phyloP scores from a whole-genome alignment of 2,329 filamentous ascomycete genomes.

The Colletotrichum gigasporum region DNA sequence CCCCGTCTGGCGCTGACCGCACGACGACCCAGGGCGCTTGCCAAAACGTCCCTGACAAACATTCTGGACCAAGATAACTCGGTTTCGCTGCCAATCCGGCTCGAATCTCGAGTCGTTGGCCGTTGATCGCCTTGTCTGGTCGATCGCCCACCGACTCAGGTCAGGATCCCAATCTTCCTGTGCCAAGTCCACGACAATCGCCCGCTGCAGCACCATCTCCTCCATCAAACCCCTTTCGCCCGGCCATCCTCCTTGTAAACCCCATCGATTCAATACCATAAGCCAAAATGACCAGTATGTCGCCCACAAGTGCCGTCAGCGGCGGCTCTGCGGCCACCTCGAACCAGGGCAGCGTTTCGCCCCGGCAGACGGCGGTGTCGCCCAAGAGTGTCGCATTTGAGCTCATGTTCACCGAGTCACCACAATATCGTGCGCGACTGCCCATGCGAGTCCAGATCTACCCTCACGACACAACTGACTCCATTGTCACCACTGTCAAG shows the following conservation, averaged over 20 bases:
- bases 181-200: constrained; percentile 25
- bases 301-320: constrained; percentile 49
- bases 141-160: constrained; percentile 10
- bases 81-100: not conserved
- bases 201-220: constrained; percentile 29
- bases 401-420: constrained; percentile 74
- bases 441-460: constrained; percentile 93
- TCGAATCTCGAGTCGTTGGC: constrained; percentile 31
- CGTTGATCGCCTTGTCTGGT: constrained; percentile 36
- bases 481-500: constrained; percentile 97
- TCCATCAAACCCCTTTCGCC: constrained; percentile 31
- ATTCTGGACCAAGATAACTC: not conserved
- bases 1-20: constrained; percentile 29
- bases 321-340: constrained; percentile 47
- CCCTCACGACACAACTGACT: constrained; percentile 95
- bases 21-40: constrained; percentile 18
- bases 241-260: constrained; percentile 39
- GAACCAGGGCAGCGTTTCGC: constrained; percentile 55
- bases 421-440: constrained; percentile 76
- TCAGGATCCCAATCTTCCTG: constrained; percentile 20
- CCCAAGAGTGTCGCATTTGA: constrained; percentile 85
- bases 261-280: constrained; percentile 35
- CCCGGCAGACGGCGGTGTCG: constrained; percentile 54
- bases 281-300: constrained; percentile 56
- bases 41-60: not conserved